Evolutionary conservation across 106 monocot genomes (phyloP).

Genomic region (Phalaenopsis aphrodite): DNA sequence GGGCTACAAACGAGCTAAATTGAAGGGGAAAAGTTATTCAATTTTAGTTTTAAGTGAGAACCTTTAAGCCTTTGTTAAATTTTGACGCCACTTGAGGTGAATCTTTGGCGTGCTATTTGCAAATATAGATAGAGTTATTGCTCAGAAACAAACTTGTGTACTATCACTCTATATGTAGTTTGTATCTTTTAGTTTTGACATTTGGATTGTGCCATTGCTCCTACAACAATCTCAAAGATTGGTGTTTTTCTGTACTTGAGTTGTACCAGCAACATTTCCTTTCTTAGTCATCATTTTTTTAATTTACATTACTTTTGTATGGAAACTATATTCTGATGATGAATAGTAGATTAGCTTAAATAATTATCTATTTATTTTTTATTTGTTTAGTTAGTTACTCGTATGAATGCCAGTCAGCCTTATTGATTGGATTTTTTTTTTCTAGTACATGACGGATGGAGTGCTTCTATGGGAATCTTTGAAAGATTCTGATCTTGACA

Average conservation of each 20-base stretch:
- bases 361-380: background rate
- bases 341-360: background rate
- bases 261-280: background rate
- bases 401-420: background rate
- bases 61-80: too few relatives aligned
- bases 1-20: too few relatives aligned
- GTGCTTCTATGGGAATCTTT: conserved; percentile 83
- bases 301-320: background rate
- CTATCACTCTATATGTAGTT: too few relatives aligned
- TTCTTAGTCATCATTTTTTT: too few relatives aligned
- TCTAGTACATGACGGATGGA: conserved; percentile 96
- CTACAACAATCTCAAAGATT: background rate
- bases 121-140: too few relatives aligned
- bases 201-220: too few relatives aligned
- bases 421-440: background rate
- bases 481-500: conserved; percentile 90
- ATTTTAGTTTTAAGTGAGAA: too few relatives aligned
- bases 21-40: too few relatives aligned
- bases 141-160: too few relatives aligned
- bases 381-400: background rate
- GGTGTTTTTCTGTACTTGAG: background rate
- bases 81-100: too few relatives aligned
- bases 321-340: background rate
- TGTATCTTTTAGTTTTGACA: too few relatives aligned
- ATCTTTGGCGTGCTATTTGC: too few relatives aligned